Conservation (phyloP, 1,139 yeast genomes). For the Chernovozyma aurita region DNA sequence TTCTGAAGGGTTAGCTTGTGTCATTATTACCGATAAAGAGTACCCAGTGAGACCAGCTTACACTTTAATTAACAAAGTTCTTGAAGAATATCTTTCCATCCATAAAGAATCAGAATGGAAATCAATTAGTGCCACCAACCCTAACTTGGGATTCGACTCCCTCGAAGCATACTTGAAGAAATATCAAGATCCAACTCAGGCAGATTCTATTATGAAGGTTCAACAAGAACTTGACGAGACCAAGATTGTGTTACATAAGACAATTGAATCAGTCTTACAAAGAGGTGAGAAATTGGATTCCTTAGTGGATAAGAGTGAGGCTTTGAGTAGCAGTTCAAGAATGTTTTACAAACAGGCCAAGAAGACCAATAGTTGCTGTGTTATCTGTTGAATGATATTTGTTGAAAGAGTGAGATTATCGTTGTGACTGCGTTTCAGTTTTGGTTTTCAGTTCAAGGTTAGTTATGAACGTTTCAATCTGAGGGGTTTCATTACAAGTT, state of each 20-base stretch:
- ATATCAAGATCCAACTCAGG: conserved; percentile 96
- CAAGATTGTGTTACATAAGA: conserved; percentile 90
- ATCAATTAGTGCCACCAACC: conserved; percentile 45
- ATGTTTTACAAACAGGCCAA: conserved; percentile 97
- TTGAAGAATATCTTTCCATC: conserved; percentile 84
- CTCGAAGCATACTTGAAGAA: conserved; percentile 69
- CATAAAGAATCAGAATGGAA: conserved; percentile 78
- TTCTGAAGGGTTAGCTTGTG: conserved; percentile 91
- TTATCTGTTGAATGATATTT: conserved; percentile 54
- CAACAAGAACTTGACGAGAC: conserved; percentile 98
- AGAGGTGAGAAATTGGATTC: conserved; percentile 96
- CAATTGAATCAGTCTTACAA: conserved; percentile 89
- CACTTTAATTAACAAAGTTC: conserved; percentile 80
- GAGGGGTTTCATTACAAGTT: too few species aligned
- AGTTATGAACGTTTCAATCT: too few species aligned
- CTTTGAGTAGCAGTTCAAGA: conserved; percentile 80
- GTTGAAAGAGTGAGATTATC: too few species aligned
- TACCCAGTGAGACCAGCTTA: conserved; percentile 98
- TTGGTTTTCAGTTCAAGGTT: too few species aligned
- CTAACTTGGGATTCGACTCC: conserved; percentile 50
- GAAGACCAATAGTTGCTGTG: conserved; percentile 95
- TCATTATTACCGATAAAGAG: conserved; percentile 87
- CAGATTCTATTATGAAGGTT: conserved; percentile 94
- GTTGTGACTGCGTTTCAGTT: too few species aligned
- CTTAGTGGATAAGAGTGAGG: conserved; percentile 92